Conservation (phyloP, 139 green algal species). For the Pseudopediastrum boryanum region DNA sequence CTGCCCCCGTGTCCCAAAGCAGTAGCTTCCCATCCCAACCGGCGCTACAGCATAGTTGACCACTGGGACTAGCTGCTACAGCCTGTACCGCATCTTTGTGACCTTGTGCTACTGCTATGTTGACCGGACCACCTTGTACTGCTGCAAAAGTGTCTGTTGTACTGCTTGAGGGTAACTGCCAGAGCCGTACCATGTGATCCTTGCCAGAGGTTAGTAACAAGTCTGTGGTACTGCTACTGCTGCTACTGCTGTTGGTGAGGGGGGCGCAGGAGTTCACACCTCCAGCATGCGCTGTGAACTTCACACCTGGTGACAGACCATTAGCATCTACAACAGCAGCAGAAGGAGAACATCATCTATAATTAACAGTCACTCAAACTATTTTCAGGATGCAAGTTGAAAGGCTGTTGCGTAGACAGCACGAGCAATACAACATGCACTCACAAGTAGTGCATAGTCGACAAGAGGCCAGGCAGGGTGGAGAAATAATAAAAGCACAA, state of each 20-base stretch:
- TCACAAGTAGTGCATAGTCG: too few relatives aligned
- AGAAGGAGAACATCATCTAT: too few relatives aligned
- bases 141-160: constrained; percentile 15
- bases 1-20: constrained; percentile 63
- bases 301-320: too few relatives aligned
- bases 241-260: constrained; percentile 33
- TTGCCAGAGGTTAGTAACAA: constrained; percentile 68
- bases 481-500: too few relatives aligned
- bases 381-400: too few relatives aligned
- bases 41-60: constrained; percentile 48
- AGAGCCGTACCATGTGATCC: constrained; percentile 59
- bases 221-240: constrained; percentile 2
- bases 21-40: constrained; percentile 78
- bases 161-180: constrained; percentile 29
- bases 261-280: constrained; percentile 40
- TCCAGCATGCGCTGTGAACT: constrained; percentile 44
- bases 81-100: constrained; percentile 69
- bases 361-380: too few relatives aligned
- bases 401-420: too few relatives aligned
- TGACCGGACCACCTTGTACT: not conserved
- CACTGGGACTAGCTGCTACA: constrained; percentile 52
- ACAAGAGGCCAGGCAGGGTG: too few relatives aligned
- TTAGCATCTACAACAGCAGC: too few relatives aligned
- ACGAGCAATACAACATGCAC: too few relatives aligned
- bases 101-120: constrained; percentile 39